Conservation (phyloP, 2,329 filamentous ascomycete genomes). For the Cadophora luteo-olivacea region DNA sequence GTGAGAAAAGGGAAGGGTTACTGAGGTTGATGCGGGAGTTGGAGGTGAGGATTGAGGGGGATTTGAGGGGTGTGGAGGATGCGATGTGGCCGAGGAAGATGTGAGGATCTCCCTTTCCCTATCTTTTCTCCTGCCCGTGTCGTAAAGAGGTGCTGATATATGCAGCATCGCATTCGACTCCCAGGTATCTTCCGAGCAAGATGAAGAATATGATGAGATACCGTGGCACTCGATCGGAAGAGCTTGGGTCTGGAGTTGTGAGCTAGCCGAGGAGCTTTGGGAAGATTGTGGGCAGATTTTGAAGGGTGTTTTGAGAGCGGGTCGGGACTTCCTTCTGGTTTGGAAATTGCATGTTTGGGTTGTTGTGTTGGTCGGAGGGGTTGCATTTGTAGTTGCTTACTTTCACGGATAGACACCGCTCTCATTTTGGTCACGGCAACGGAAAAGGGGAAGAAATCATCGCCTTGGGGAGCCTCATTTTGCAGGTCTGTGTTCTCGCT, state of each 20-base stretch:
- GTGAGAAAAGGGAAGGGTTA: neutral
- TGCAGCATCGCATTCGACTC: neutral
- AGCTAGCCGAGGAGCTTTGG: neutral
- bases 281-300: neutral
- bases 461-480: no score
- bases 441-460: no score
- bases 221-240: neutral
- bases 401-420: no score
- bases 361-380: neutral
- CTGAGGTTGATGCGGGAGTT: neutral
- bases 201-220: neutral
- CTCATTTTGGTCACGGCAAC: no score
- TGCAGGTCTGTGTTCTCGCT: no score
- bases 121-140: no score
- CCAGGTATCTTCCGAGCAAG: neutral
- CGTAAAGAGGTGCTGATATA: neutral
- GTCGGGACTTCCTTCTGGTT: neutral
- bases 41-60: neutral
- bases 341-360: neutral
- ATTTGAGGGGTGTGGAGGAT: conserved; percentile 16
- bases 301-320: neutral
- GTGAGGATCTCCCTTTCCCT: neutral
- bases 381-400: neutral
- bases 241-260: neutral
- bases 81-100: conserved; percentile 8